These are phyloP conservation scores for Calonectria henricotiae DNA, from an alignment of 2,329 filamentous ascomycete genomes.

Conservation along the genomic window DNA sequence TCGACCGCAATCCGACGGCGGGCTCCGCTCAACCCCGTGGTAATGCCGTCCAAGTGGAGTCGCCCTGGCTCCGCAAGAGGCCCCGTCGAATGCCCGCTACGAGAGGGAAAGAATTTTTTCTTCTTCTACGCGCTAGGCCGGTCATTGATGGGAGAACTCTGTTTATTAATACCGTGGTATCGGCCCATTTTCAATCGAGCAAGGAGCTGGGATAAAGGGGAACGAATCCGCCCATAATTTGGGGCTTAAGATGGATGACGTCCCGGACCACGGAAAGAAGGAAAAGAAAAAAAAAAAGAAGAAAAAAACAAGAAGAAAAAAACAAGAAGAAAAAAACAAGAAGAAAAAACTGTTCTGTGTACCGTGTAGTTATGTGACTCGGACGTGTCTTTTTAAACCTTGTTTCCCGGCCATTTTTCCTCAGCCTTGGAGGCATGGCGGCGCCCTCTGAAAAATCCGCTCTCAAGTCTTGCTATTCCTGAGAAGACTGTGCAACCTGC, in stretches of 20 bases:
- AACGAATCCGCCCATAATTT: not conserved
- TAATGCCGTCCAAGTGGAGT: constrained; percentile 34
- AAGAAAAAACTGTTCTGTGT: not conserved
- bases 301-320: not conserved
- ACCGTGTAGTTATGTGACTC: not conserved
- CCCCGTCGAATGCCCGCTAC: constrained; percentile 19
- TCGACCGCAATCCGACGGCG: constrained; percentile 29
- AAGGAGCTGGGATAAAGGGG: not conserved
- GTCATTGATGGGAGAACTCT: not conserved
- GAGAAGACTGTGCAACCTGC: no score
- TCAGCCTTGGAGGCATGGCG: no score
- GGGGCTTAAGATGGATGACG: not conserved
- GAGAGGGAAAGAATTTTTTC: not conserved
- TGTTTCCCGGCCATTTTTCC: not conserved
- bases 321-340: not conserved
- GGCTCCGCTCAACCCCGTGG: constrained; percentile 30
- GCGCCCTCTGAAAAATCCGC: no score
- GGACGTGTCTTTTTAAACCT: not conserved
- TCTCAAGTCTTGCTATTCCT: no score
- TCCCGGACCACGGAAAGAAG: not conserved
- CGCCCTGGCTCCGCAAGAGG: constrained; percentile 5
- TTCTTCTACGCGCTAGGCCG: not conserved
- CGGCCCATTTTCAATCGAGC: constrained; percentile 10
- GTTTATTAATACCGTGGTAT: constrained; percentile 22
- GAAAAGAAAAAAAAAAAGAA: not conserved